phyloP scores from a whole-genome alignment of 805 yeast genomes.

The Spathaspora girioi region DNA sequence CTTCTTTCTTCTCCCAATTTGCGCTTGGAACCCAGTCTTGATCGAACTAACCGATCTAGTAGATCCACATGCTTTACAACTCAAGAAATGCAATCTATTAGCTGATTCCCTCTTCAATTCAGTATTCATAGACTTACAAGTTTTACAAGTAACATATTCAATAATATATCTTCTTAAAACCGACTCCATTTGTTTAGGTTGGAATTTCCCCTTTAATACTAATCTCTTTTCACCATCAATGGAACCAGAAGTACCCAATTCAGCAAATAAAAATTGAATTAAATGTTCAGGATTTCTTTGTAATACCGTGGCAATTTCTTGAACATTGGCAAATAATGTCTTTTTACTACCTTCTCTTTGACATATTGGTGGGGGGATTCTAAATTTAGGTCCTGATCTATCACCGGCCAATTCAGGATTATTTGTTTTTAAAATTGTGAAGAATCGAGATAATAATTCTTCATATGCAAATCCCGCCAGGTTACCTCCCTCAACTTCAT shows the following conservation, averaged over 20 bases:
- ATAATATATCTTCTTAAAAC: slow-evolving; percentile 93
- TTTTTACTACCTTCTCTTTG: slow-evolving; percentile 97
- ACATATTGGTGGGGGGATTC: slow-evolving; percentile 96
- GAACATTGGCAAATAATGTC: slow-evolving; percentile 93
- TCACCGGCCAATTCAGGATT: slow-evolving; percentile 99
- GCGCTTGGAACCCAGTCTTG: slow-evolving; percentile 99
- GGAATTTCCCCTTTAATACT: slow-evolving; percentile 96
- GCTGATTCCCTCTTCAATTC: slow-evolving; percentile 92
- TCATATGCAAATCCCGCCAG: slow-evolving; percentile 67
- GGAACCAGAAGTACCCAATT: slow-evolving; percentile 98
- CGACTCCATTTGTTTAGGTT: slow-evolving; percentile 95
- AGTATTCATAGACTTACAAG: slow-evolving; percentile 97
- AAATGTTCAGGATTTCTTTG: slow-evolving; percentile 97
- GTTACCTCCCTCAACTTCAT: slow-evolving; percentile 20
- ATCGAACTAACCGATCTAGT: slow-evolving; percentile 95
- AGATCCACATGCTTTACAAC: slow-evolving; percentile 97
- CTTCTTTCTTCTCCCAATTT: slow-evolving; percentile 83
- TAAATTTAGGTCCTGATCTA: slow-evolving; percentile 84
- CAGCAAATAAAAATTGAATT: slow-evolving; percentile 95
- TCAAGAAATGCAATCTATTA: slow-evolving; percentile 94
- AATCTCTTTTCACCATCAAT: slow-evolving; percentile 97
- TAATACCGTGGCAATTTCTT: slow-evolving; percentile 87
- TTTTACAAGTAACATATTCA: slow-evolving; percentile 98
- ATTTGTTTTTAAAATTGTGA: slow-evolving; percentile 79
- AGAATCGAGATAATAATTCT: slow-evolving; percentile 78